These are phyloP conservation scores for Endothia cerciana DNA, from an alignment of 2,329 filamentous ascomycete genomes.

Conservation along the genomic window DNA sequence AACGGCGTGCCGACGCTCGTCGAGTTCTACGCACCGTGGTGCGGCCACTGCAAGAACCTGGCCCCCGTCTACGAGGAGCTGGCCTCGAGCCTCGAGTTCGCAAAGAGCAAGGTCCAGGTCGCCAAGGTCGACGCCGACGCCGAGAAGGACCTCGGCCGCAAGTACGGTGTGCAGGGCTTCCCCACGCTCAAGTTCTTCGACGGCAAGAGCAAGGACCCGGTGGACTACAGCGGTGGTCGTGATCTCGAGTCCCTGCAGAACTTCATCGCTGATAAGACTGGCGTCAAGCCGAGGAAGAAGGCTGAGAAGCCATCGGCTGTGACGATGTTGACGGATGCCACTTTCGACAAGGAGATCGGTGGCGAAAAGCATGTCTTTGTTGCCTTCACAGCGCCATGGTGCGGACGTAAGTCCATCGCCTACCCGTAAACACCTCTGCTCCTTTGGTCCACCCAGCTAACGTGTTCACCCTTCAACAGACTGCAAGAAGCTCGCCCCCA, in stretches of 20 bases:
- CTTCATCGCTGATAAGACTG: conserved; percentile 87
- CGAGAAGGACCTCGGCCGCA: conserved; percentile 81
- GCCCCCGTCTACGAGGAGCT: conserved; percentile 95
- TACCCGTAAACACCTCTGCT: not conserved
- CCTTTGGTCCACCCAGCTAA: conserved; percentile 22
- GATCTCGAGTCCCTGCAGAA: conserved; percentile 82
- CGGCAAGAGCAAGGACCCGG: conserved; percentile 84
- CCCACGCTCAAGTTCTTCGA: conserved; percentile 98
- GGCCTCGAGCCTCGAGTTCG: conserved; percentile 71
- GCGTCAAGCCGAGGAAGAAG: conserved; percentile 78
- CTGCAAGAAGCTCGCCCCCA: conserved; percentile 92
- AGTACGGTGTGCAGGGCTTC: conserved; percentile 90
- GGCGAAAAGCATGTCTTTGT: conserved; percentile 88
- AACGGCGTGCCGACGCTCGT: conserved; percentile 94
- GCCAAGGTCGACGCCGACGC: conserved; percentile 96
- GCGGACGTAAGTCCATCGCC: conserved; percentile 75
- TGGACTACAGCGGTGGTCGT: conserved; percentile 84
- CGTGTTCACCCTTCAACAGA: conserved; percentile 56
- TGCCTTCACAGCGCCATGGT: conserved; percentile 98
- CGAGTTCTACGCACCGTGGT: conserved; percentile 99
- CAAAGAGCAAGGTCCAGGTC: conserved; percentile 76
- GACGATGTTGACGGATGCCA: conserved; percentile 76
- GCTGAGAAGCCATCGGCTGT: conserved; percentile 74
- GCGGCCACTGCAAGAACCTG: conserved; percentile 97
- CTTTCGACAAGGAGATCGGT: conserved; percentile 78